A percentile compares a stretch with the other conserved stretches of the same genome.
phyloP scores from a whole-genome alignment of 2,329 filamentous ascomycete species.

The Elsinoe australis region DNA sequence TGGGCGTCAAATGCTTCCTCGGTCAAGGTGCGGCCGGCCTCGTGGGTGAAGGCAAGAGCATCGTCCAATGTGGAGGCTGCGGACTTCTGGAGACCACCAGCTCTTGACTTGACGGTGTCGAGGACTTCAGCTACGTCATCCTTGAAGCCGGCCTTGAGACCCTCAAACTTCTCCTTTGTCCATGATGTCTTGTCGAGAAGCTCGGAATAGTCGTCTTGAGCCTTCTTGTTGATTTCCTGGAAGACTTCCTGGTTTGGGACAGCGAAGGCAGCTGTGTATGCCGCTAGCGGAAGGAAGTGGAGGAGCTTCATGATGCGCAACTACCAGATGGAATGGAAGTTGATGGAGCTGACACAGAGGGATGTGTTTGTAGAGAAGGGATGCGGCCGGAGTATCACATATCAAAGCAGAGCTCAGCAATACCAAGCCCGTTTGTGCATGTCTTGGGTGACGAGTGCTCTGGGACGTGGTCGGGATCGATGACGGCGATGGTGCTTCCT shows the following conservation, averaged over 20 bases:
- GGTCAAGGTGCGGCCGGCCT: conserved; percentile 33
- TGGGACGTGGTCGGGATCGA: not conserved
- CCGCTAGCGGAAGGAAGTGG: conserved; percentile 43
- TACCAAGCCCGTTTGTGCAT: conserved; percentile 1
- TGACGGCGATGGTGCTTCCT: not conserved
- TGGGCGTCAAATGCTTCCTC: conserved; percentile 40
- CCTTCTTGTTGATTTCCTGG: conserved; percentile 36
- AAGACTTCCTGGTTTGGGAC: conserved; percentile 46
- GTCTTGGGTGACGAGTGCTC: conserved; percentile 15
- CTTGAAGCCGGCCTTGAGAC: conserved; percentile 30
- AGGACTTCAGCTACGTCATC: conserved; percentile 28
- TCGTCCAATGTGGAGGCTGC: conserved; percentile 38
- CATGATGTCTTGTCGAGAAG: conserved; percentile 28
- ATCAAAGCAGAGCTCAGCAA: conserved; percentile 4
- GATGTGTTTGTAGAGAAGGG: not conserved
- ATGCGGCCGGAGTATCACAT: not conserved
- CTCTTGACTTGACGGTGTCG: conserved; percentile 21
- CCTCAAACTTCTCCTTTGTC: conserved; percentile 28
- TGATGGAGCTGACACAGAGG: not conserved
- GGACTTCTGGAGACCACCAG: conserved; percentile 21
- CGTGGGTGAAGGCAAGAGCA: conserved; percentile 36
- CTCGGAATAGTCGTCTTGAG: conserved; percentile 25
- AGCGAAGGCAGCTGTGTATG: conserved; percentile 45
- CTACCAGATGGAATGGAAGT: not conserved
- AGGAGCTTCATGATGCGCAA: conserved; percentile 42